Conservation (phyloP, 1,284 basidiomycete genomes). For the Sanghuangporus sanghuang region DNA sequence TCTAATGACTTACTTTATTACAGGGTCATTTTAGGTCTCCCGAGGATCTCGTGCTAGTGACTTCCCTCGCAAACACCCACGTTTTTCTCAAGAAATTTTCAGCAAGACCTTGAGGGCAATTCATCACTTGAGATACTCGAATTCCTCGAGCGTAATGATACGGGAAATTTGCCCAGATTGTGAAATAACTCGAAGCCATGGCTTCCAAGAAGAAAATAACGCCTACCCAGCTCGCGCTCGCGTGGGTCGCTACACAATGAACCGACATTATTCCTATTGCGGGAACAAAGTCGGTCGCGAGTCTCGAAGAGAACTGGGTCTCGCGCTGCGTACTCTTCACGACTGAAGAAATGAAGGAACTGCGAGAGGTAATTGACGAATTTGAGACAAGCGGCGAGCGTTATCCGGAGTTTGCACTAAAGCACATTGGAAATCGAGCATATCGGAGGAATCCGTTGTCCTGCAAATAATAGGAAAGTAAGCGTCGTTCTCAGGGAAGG, state of each 20-base stretch:
- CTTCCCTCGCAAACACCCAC: slow-evolving; percentile 17
- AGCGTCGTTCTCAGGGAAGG: not conserved
- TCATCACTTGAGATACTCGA: too few species aligned
- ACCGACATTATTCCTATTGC: slow-evolving; percentile 33
- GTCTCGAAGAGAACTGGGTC: slow-evolving; percentile 32
- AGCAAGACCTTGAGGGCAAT: slow-evolving; percentile 29
- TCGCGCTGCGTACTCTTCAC: slow-evolving; percentile 24
- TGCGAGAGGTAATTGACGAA: slow-evolving; percentile 25
- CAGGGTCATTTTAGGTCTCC: slow-evolving; percentile 27
- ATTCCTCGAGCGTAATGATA: not conserved
- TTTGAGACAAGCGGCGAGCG: slow-evolving; percentile 4
- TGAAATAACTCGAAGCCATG: slow-evolving; percentile 27
- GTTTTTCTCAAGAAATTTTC: slow-evolving; percentile 29
- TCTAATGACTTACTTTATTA: slow-evolving; percentile 22
- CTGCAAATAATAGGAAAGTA: too few species aligned
- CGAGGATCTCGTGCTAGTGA: slow-evolving; percentile 35
- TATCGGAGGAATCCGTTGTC: too few species aligned
- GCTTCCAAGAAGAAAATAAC: slow-evolving; percentile 29
- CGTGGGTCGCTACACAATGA: slow-evolving; percentile 34
- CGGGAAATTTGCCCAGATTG: slow-evolving; percentile 22
- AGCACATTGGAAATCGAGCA: not conserved
- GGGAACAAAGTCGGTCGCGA: slow-evolving; percentile 21
- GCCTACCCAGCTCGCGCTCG: slow-evolving; percentile 35
- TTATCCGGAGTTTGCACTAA: slow-evolving; percentile 10
- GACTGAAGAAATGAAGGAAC: slow-evolving; percentile 26